phyloP scores from a whole-genome alignment of 2,329 filamentous ascomycete genomes.

The Trichothecium roseum region DNA sequence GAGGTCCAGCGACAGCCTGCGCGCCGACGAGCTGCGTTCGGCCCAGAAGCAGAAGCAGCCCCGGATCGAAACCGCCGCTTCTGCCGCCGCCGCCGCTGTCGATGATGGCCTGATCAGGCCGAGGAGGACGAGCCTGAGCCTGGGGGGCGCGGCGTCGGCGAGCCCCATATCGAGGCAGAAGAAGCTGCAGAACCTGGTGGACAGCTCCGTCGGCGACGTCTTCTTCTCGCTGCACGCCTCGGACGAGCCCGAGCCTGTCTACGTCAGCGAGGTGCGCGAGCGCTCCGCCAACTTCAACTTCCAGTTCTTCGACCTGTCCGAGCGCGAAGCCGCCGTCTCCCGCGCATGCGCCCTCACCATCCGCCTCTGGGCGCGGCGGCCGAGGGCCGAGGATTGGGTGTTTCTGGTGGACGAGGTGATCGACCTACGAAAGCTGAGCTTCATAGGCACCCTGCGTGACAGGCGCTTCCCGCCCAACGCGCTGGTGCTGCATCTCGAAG shows the following conservation, averaged over 20 bases:
- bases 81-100: too few species aligned
- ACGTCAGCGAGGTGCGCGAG: conserved; percentile 74
- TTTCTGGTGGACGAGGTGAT: conserved; percentile 64
- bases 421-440: conserved; percentile 64
- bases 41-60: background rate
- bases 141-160: conserved; percentile 23
- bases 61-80: too few species aligned
- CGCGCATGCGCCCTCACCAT: conserved; percentile 56
- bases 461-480: conserved; percentile 72
- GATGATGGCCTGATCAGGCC: conserved; percentile 15
- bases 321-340: conserved; percentile 51
- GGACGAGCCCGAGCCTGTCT: conserved; percentile 61
- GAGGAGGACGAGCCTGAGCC: conserved; percentile 38
- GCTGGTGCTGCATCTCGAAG: conserved; percentile 72
- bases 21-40: conserved; percentile 15
- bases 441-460: conserved; percentile 61
- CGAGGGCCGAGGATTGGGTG: conserved; percentile 36
- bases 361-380: conserved; percentile 62
- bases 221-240: conserved; percentile 79
- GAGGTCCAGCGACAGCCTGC: conserved; percentile 42
- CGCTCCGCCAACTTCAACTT: conserved; percentile 89
- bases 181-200: conserved; percentile 63
- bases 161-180: conserved; percentile 52
- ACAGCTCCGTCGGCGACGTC: conserved; percentile 66
- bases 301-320: conserved; percentile 66